Conservation (phyloP, 2,329 filamentous ascomycete genomes). For the Xylariaceae sp. region DNA sequence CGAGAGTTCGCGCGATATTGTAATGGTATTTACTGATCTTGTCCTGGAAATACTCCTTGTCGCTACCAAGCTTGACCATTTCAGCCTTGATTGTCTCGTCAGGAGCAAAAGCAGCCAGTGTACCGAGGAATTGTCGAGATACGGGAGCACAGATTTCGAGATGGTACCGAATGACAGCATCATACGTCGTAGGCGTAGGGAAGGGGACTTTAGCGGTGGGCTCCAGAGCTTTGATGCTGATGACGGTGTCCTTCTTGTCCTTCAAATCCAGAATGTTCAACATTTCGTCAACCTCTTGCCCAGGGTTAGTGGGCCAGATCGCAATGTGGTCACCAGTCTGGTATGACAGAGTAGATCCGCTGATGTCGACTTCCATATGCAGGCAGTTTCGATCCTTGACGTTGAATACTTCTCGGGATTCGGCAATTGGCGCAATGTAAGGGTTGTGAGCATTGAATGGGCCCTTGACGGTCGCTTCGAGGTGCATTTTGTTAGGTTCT, state of each 20-base stretch:
- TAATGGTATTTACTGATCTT: constrained; percentile 75
- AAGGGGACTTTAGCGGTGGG: constrained; percentile 96
- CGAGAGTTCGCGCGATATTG: constrained; percentile 83
- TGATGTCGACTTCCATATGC: constrained; percentile 91
- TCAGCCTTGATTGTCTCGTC: constrained; percentile 79
- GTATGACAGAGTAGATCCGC: constrained; percentile 83
- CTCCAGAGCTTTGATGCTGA: constrained; percentile 86
- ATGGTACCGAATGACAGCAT: constrained; percentile 88
- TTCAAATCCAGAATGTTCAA: constrained; percentile 69
- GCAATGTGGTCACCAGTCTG: constrained; percentile 97
- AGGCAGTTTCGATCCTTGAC: constrained; percentile 90
- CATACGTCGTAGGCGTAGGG: constrained; percentile 93
- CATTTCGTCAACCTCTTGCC: constrained; percentile 86
- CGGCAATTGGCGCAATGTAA: constrained; percentile 86
- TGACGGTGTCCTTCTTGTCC: constrained; percentile 72
- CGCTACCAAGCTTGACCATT: constrained; percentile 79
- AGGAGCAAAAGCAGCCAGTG: constrained; percentile 82
- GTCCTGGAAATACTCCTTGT: constrained; percentile 93
- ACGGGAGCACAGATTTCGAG: constrained; percentile 94
- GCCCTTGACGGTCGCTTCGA: constrained; percentile 75
- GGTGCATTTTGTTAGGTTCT: constrained; percentile 93
- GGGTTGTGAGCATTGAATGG: constrained; percentile 97
- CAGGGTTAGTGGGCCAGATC: constrained; percentile 93
- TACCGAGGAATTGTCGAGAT: constrained; percentile 89
- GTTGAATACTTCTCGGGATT: constrained; percentile 86